Conservation (phyloP, 1,139 yeast genomes). For the Geotrichum candidum region DNA sequence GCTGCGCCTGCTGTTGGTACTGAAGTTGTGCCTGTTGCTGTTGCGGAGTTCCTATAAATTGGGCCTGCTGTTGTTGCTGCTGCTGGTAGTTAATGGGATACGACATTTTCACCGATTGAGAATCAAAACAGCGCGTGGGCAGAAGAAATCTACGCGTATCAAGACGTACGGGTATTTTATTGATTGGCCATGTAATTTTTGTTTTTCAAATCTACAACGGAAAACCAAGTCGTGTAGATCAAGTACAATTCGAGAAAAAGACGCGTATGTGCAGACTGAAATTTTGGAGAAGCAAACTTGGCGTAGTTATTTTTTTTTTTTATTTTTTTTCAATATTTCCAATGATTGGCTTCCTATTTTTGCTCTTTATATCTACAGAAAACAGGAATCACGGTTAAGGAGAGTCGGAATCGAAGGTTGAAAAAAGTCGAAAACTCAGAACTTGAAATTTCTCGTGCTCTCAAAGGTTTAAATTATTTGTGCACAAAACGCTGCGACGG, state of each 20-base stretch:
- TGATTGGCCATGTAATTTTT: neutral
- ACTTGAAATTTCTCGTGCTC: neutral
- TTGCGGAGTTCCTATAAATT: constrained; percentile 16
- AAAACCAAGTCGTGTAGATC: neutral
- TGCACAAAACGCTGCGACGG: neutral
- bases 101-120: neutral
- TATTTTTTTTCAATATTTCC: neutral
- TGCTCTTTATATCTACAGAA: neutral
- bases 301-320: neutral
- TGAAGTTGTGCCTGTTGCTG: neutral
- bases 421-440: neutral
- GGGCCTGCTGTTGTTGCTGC: constrained; percentile 14
- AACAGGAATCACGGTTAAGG: neutral
- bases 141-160: neutral
- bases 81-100: constrained; percentile 12
- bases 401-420: neutral
- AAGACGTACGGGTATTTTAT: neutral
- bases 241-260: neutral
- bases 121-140: neutral
- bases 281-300: neutral
- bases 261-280: neutral
- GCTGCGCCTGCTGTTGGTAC: too few species aligned
- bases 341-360: neutral
- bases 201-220: neutral
- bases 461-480: neutral